These are phyloP conservation scores for Bauhinia variegata DNA, from an alignment of 306 rosid species.

Conservation along the genomic window DNA sequence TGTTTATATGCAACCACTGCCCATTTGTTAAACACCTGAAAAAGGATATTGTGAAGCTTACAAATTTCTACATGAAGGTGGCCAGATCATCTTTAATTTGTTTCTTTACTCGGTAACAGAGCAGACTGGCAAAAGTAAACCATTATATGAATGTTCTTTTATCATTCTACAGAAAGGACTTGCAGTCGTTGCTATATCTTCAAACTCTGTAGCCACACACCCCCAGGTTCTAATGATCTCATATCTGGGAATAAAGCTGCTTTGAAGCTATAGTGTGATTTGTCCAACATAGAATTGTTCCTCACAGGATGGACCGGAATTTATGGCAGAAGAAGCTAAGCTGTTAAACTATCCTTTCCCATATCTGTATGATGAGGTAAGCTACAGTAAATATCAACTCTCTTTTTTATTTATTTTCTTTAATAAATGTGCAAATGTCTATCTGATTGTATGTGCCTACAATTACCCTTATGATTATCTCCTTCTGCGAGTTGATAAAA, in stretches of 20 bases:
- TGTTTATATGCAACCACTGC: conserved; percentile 97
- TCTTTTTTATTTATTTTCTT: conserved; percentile 7
- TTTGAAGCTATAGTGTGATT: conserved; percentile 43
- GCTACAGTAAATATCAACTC: conserved; percentile 10
- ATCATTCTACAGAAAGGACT: conserved; percentile 74
- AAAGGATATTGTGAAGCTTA: conserved; percentile 72
- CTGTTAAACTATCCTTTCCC: conserved; percentile 83
- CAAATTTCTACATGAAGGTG: conserved; percentile 84
- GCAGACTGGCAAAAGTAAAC: conserved; percentile 19
- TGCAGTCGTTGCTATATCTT: conserved; percentile 81
- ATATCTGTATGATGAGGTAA: conserved; percentile 85
- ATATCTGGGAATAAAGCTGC: conserved; percentile 42
- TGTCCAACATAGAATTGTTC: conserved; percentile 48
- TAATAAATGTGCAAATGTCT: conserved; percentile 29
- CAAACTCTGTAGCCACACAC: conserved; percentile 80
- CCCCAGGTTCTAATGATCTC: conserved; percentile 74
- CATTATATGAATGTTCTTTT: conserved; percentile 14
- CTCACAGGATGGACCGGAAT: conserved; percentile 91
- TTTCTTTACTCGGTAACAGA: conserved; percentile 22
- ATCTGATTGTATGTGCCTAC: conserved; percentile 2
- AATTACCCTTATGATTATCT: conserved; percentile 8
- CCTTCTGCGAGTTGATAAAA: conserved; percentile 28
- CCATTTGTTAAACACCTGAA: conserved; percentile 90
- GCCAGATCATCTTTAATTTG: conserved; percentile 14
- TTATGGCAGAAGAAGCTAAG: conserved; percentile 89